Conservation (phyloP, 2,329 filamentous ascomycete species). For the Gremmenia infestans region DNA sequence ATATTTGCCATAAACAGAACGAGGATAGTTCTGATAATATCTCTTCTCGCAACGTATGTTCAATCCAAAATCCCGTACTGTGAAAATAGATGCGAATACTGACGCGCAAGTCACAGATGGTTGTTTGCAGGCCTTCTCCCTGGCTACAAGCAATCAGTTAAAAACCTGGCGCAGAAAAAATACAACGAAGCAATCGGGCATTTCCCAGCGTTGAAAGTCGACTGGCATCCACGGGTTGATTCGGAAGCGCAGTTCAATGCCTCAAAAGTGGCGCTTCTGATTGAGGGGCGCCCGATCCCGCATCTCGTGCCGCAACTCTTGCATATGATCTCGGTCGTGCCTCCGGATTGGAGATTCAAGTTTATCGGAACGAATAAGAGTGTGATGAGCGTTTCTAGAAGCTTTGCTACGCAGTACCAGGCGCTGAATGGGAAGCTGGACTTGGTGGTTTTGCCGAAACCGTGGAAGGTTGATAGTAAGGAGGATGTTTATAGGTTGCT, state of each 20-base stretch:
- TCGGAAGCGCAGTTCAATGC: conserved; percentile 35
- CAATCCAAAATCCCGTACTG: neutral
- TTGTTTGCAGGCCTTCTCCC: conserved; percentile 41
- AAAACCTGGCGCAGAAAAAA: conserved; percentile 28
- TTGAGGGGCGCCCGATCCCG: conserved; percentile 44
- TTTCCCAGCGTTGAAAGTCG: conserved; percentile 27
- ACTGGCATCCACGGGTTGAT: conserved; percentile 28
- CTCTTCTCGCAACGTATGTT: conserved; percentile 27
- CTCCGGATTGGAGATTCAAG: conserved; percentile 50
- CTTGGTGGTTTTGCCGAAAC: conserved; percentile 43
- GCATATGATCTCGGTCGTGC: conserved; percentile 48
- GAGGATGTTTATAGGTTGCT: conserved; percentile 45
- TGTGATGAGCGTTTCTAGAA: conserved; percentile 40
- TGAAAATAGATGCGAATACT: neutral
- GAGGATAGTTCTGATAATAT: conserved; percentile 19
- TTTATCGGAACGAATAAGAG: conserved; percentile 48
- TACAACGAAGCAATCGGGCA: conserved; percentile 25
- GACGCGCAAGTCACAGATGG: conserved; percentile 37
- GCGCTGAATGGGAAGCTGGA: conserved; percentile 48
- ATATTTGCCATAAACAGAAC: conserved; percentile 24
- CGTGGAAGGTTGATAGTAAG: conserved; percentile 41
- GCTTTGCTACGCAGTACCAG: conserved; percentile 44
- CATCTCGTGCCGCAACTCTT: conserved; percentile 46
- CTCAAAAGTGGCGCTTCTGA: conserved; percentile 48
- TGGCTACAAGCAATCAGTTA: conserved; percentile 40